Conservation (phyloP, 768 basidiomycete species). For the Leucosporidium scottii region DNA sequence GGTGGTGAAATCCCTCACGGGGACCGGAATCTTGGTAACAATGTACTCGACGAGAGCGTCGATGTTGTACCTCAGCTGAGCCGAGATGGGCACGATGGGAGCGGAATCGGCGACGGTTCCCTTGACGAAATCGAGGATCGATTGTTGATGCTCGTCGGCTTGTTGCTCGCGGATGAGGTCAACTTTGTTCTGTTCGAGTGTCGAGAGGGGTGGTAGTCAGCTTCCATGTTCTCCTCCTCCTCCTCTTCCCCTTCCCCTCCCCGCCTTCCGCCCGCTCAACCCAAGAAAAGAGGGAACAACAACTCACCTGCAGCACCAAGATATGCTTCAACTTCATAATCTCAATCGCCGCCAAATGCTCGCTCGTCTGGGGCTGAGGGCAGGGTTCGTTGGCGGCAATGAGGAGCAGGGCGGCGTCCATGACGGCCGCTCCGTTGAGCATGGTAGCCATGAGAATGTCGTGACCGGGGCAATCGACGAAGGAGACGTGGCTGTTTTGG, state of each 20-base stretch:
- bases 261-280: background rate
- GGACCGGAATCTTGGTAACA: slow-evolving; percentile 91
- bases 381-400: slow-evolving; percentile 98
- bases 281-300: background rate
- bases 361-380: slow-evolving; percentile 96
- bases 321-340: slow-evolving; percentile 99
- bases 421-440: slow-evolving; percentile 99
- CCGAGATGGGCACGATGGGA: slow-evolving; percentile 97
- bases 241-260: background rate
- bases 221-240: background rate
- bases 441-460: slow-evolving; percentile 99
- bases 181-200: slow-evolving; percentile 65
- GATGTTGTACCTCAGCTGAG: slow-evolving; percentile 97
- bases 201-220: background rate
- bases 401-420: slow-evolving; percentile 94
- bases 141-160: slow-evolving; percentile 91
- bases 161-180: slow-evolving; percentile 93
- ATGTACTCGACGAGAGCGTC: slow-evolving; percentile 99
- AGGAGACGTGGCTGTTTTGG: slow-evolving; percentile 84
- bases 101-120: slow-evolving; percentile 96
- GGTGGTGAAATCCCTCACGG: slow-evolving; percentile 82
- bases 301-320: slow-evolving; percentile 69
- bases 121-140: slow-evolving; percentile 90
- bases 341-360: slow-evolving; percentile 96
- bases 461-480: slow-evolving; percentile 81